A percentile compares a stretch with the other conserved stretches of the same genome.
Evolutionary conservation across 1,284 basidiomycete species (phyloP).

Genomic region (Leccinum fallax): DNA sequence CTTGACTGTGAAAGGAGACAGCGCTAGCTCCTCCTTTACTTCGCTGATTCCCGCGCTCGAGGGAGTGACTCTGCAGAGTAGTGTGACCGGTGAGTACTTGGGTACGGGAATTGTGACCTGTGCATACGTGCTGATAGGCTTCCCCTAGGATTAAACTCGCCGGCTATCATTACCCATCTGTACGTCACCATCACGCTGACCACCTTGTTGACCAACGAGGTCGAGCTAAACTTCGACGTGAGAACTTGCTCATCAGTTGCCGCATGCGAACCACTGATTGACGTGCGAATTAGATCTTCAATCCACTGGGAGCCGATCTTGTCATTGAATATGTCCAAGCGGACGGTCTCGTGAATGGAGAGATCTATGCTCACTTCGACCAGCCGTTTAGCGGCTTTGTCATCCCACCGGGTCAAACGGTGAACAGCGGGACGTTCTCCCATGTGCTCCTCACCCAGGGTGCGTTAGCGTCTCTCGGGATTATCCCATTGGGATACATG

Average conservation of each 20-base stretch:
- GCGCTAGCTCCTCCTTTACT: slow-evolving; percentile 60
- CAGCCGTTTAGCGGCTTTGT: slow-evolving; percentile 55
- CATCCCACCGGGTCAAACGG: slow-evolving; percentile 56
- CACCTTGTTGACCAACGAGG: slow-evolving; percentile 51
- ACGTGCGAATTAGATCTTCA: slow-evolving; percentile 43
- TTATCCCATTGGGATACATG: slow-evolving; percentile 54
- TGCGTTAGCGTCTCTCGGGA: slow-evolving; percentile 51
- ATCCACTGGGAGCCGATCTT: slow-evolving; percentile 60
- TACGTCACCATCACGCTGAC: slow-evolving; percentile 53
- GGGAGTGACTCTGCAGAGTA: slow-evolving; percentile 53
- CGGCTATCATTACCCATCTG: slow-evolving; percentile 46
- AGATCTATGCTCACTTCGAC: slow-evolving; percentile 58
- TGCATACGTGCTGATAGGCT: slow-evolving; percentile 5
- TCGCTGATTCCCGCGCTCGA: slow-evolving; percentile 62
- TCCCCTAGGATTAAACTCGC: slow-evolving; percentile 44
- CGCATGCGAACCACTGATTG: slow-evolving; percentile 1
- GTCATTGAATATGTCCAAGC: slow-evolving; percentile 58
- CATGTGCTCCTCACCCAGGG: slow-evolving; percentile 63
- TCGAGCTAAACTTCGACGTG: slow-evolving; percentile 59
- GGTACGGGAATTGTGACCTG: not conserved
- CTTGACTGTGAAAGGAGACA: slow-evolving; percentile 62
- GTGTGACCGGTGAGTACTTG: slow-evolving; percentile 46
- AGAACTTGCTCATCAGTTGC: slow-evolving; percentile 15
- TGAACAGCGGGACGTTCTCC: slow-evolving; percentile 55
- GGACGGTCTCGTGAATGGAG: slow-evolving; percentile 53